Base-by-base conservation (phyloP, 2,329 filamentous ascomycete species). In the Alternaria brassicae region DNA sequence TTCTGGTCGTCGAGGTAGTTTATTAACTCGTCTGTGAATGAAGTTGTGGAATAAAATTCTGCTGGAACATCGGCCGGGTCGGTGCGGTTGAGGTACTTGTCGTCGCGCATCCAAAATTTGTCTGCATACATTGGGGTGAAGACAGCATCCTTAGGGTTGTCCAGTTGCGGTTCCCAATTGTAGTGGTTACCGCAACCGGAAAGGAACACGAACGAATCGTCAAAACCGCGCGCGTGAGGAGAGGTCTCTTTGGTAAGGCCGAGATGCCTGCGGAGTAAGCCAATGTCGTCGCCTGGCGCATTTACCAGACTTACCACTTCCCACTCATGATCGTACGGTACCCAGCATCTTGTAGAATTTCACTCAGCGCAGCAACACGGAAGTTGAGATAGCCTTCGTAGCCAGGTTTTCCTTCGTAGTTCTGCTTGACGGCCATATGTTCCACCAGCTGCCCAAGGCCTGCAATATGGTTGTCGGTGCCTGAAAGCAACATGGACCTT, bases 321-420 rank as follows among this genome's bases (percentile, higher is more conserved):
- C 63, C 62, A 19, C 58, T 64, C 53, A 66, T 60, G n/a, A 62
- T 34, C 7, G 63, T 66, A 3, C 50, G 23, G 32, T 66, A 63
- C 3, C 65, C 56, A 3, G 47, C 58, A 15, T 88, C 86, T 7
- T 79, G 81, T 15, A 89, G 77, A 1, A 89, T 66, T 70, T 89
- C 86, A 1, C 86, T 84, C 10, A 88, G 74, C 6, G 86, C 82
- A 1, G 80, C 86, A 2, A 89, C 86, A 2, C 81, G 78, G 59
- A 85, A 82, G 56, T 89, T 88, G 30, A 89, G 78, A 62, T 88
- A 89, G 0, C 86, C 86, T 71, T 89, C 86, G 58, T 89, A 86
- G 0, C 86, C 86, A 0, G 86, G 86, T 73, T 82, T 81, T 8
- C 82, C 86, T 27, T 83, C 79, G 66, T 87, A 84, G 0, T 82